Percentiles rank a stretch among this genome's conserved stretches.
These are phyloP conservation scores for Blastocystis sp. DNA, from an alignment of 352 stramenopile genomes.

Conservation along the genomic window DNA sequence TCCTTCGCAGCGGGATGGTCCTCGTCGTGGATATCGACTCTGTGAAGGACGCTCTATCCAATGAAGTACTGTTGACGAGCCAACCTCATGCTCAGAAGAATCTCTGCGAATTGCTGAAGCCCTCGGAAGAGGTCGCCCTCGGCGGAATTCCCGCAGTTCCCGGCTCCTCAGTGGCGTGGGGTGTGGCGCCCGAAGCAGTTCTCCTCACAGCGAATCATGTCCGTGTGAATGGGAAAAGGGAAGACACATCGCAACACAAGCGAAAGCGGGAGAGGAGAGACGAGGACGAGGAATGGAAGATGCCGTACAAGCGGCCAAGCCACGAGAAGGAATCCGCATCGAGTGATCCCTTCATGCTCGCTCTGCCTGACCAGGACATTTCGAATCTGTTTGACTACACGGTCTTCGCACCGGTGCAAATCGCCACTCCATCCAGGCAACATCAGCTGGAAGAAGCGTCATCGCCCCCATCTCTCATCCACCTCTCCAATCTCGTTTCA, in stretches of 20 bases:
- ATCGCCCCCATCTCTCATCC: neutral
- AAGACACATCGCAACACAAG: neutral
- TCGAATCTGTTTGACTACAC: neutral
- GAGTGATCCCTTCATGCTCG: neutral
- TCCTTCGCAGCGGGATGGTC: conserved; percentile 4
- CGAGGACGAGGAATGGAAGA: conserved; percentile 19
- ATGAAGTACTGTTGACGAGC: neutral
- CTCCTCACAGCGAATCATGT: neutral
- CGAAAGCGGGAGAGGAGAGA: neutral
- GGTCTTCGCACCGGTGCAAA: neutral
- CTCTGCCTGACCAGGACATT: neutral
- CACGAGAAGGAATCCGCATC: neutral
- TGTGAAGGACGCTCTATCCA: neutral
- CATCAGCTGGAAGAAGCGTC: neutral
- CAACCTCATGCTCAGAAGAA: neutral
- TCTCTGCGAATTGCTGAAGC: neutral
- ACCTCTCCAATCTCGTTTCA: neutral
- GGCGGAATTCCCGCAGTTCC: conserved; percentile 34
- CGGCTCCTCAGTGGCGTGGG: neutral
- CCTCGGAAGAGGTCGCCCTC: neutral
- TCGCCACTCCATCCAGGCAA: neutral
- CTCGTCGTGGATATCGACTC: conserved; percentile 45
- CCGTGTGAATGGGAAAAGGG: neutral
- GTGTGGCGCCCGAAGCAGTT: neutral
- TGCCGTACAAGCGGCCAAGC: neutral